Conservation (phyloP, 2,329 filamentous ascomycete species). For the Scopulariopsis brevicaulis region DNA sequence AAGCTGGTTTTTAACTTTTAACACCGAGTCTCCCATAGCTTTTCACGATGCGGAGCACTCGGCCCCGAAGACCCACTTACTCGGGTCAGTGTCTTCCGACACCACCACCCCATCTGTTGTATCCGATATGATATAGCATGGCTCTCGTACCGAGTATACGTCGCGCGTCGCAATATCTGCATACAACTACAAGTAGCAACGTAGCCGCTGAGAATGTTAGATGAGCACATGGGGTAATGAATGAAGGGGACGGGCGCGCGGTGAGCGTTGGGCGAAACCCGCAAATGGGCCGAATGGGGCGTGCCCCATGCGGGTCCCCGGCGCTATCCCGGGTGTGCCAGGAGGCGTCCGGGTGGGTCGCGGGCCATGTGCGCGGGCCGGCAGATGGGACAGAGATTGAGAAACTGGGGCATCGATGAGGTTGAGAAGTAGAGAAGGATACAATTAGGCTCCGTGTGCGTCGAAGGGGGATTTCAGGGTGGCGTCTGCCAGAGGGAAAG, state of each 20-base stretch:
- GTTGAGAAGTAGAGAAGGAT: background rate
- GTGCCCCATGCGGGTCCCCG: background rate
- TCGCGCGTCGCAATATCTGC: too few relatives aligned
- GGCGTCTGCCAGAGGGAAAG: too few relatives aligned
- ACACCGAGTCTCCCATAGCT: too few relatives aligned
- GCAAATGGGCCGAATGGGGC: conserved; percentile 6
- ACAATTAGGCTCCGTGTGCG: background rate
- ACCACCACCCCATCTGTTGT: too few relatives aligned
- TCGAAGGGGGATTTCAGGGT: too few relatives aligned
- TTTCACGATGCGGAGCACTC: too few relatives aligned
- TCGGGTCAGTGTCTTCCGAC: too few relatives aligned
- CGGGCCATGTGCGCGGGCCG: background rate
- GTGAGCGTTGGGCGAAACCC: background rate
- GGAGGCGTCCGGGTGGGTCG: background rate
- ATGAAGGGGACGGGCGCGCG: background rate
- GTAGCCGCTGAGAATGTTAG: too few relatives aligned
- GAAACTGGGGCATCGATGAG: background rate
- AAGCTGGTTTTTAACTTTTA: too few relatives aligned
- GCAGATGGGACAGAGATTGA: background rate
- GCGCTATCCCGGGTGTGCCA: background rate
- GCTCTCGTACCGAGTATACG: background rate
- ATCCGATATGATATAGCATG: too few relatives aligned
- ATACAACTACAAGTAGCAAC: too few relatives aligned
- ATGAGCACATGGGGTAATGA: background rate
- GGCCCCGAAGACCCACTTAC: too few relatives aligned